phyloP scores from a whole-genome alignment of 2,329 filamentous ascomycete species.

The Ophiocordyceps australis region DNA sequence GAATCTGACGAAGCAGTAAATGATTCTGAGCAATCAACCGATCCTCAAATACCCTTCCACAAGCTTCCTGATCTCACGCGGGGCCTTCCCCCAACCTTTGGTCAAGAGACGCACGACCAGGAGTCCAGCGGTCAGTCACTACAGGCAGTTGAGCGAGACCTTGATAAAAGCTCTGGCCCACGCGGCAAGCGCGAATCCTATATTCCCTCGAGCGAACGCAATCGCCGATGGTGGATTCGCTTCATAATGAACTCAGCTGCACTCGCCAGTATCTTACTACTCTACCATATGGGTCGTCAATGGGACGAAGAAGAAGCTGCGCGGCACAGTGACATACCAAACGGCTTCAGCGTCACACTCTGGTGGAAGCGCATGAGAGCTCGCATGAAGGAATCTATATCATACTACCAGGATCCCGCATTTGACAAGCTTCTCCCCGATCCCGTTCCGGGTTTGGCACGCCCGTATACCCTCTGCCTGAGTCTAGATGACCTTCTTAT shows the following conservation, averaged over 20 bases:
- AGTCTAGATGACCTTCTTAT: slow-evolving; percentile 87
- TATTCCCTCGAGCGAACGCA: slow-evolving; percentile 76
- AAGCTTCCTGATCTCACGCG: slow-evolving; percentile 83
- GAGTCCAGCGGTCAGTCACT: slow-evolving; percentile 13
- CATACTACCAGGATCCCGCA: slow-evolving; percentile 90
- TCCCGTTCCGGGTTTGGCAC: slow-evolving; percentile 58
- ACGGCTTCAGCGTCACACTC: slow-evolving; percentile 55
- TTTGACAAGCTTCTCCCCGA: slow-evolving; percentile 87
- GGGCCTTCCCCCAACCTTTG: slow-evolving; percentile 82
- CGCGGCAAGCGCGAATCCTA: slow-evolving; percentile 49
- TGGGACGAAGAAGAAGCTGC: slow-evolving; percentile 70
- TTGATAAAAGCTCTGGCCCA: slow-evolving; percentile 13
- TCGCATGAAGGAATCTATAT: slow-evolving; percentile 56
- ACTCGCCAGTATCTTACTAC: slow-evolving; percentile 33
- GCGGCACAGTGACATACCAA: slow-evolving; percentile 52
- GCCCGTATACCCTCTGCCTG: slow-evolving; percentile 82
- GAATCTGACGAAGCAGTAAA: slow-evolving; percentile 4
- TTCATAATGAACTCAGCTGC: slow-evolving; percentile 50
- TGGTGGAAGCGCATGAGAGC: slow-evolving; percentile 73
- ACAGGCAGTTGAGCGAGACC: slow-evolving; percentile 18
- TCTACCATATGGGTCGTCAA: slow-evolving; percentile 68
- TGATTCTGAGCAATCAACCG: slow-evolving; percentile 1
- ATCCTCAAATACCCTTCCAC: slow-evolving; percentile 29
- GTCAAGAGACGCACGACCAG: slow-evolving; percentile 45
- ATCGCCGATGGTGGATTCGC: slow-evolving; percentile 58